These are phyloP conservation scores for Scopulariopsis brevicaulis DNA, from an alignment of 2,329 filamentous ascomycete genomes.

Conservation along the genomic window DNA sequence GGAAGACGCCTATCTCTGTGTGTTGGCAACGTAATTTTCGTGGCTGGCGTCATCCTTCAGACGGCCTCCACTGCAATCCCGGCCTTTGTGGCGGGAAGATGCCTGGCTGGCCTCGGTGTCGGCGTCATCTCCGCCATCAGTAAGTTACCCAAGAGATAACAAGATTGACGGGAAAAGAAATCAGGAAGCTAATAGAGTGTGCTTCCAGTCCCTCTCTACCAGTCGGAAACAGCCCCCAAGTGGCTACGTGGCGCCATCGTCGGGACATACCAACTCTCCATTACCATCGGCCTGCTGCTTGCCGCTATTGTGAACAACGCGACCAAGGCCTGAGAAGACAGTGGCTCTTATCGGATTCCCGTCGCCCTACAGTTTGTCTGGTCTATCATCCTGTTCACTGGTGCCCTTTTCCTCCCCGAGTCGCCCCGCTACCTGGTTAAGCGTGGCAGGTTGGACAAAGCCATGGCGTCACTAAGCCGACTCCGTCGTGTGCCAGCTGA, in stretches of 20 bases:
- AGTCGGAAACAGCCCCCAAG: conserved; percentile 60
- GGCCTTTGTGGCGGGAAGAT: conserved; percentile 58
- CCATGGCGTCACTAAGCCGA: conserved; percentile 42
- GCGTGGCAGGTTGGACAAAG: conserved; percentile 38
- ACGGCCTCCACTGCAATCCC: conserved; percentile 47
- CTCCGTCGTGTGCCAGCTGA: conserved; percentile 49
- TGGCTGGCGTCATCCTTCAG: conserved; percentile 56
- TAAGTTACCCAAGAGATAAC: conserved; percentile 32
- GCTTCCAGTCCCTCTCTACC: conserved; percentile 56
- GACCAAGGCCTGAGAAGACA: conserved; percentile 40
- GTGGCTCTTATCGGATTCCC: conserved; percentile 51
- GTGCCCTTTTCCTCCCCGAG: conserved; percentile 58
- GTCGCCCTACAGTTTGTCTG: conserved; percentile 55
- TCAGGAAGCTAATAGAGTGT: background rate
- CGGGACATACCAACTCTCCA: conserved; percentile 57
- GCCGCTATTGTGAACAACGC: conserved; percentile 56
- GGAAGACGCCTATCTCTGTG: conserved; percentile 57
- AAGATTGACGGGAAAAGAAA: no score
- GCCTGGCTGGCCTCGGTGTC: conserved; percentile 65
- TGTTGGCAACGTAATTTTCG: conserved; percentile 49
- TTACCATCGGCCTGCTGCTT: conserved; percentile 57
- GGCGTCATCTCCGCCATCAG: conserved; percentile 58
- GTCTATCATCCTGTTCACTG: conserved; percentile 53
- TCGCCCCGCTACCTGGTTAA: conserved; percentile 63
- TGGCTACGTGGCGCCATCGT: conserved; percentile 65